Conservation (phyloP, 495 filamentous ascomycete species). For the Neurospora tetrasperma region DNA sequence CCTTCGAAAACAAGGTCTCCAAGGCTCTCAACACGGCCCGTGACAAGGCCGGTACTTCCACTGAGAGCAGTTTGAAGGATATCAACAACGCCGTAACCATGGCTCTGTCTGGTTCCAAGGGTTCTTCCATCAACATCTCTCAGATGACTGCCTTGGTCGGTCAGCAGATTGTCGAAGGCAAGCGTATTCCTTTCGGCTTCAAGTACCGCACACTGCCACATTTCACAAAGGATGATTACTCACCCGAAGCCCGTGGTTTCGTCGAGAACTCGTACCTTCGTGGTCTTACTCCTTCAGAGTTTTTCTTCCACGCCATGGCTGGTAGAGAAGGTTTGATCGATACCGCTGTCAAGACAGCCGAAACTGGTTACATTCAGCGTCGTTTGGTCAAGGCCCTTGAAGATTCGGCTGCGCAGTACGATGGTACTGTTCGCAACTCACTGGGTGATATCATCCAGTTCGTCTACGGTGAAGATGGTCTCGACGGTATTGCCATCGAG, state of each 20-base stretch:
- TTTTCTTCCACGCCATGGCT: slow-evolving; percentile 99
- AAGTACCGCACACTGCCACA: slow-evolving; percentile 95
- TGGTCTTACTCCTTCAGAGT: slow-evolving; percentile 89
- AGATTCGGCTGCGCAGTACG: slow-evolving; percentile 95
- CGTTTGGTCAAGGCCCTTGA: slow-evolving; percentile 96
- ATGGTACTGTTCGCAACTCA: slow-evolving; percentile 94
- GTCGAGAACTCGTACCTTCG: slow-evolving; percentile 98
- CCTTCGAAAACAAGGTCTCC: slow-evolving; percentile 92
- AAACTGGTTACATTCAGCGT: slow-evolving; percentile 98
- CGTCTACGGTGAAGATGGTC: slow-evolving; percentile 92
- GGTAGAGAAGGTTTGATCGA: slow-evolving; percentile 99
- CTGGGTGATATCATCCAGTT: slow-evolving; percentile 96
- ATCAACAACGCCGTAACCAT: slow-evolving; percentile 92
- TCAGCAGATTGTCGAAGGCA: slow-evolving; percentile 95
- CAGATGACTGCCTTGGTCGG: slow-evolving; percentile 98
- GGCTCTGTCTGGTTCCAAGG: slow-evolving; percentile 93
- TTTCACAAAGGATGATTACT: slow-evolving; percentile 99
- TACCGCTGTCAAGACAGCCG: slow-evolving; percentile 98
- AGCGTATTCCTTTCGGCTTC: slow-evolving; percentile 98
- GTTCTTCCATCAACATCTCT: slow-evolving; percentile 96
- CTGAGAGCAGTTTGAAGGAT: slow-evolving; percentile 86
- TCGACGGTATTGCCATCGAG: slow-evolving; percentile 85
- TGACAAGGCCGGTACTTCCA: slow-evolving; percentile 88
- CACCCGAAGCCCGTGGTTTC: slow-evolving; percentile 91
- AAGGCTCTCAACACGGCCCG: slow-evolving; percentile 88